Evolutionary conservation across 2,329 filamentous ascomycete species (phyloP).

Genomic region (Emmonsiellopsis sp.): DNA sequence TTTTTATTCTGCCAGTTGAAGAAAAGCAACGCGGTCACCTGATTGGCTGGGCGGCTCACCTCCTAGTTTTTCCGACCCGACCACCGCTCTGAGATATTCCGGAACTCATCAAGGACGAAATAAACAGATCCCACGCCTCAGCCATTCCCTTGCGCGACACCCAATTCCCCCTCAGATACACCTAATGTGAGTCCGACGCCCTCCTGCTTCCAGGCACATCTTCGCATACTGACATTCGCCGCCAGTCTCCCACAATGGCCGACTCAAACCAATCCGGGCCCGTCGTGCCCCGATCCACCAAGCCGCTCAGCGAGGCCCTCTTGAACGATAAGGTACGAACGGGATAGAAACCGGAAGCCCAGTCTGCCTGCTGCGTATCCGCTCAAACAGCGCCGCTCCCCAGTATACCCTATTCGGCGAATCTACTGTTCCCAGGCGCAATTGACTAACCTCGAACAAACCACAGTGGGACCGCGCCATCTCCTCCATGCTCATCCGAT

Average conservation of each 20-base stretch:
- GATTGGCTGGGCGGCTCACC: slow-evolving; percentile 11
- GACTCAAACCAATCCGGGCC: slow-evolving; percentile 46
- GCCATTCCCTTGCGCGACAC: slow-evolving; percentile 9
- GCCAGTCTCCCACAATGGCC: slow-evolving; percentile 38
- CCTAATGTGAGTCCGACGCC: neutral
- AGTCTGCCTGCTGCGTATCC: too few relatives aligned
- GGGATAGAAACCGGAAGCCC: neutral
- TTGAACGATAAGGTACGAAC: slow-evolving; percentile 90
- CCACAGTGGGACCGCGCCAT: slow-evolving; percentile 94
- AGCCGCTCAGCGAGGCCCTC: slow-evolving; percentile 91
- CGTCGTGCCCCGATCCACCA: slow-evolving; percentile 57
- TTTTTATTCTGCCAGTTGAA: slow-evolving; percentile 5
- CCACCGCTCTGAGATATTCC: slow-evolving; percentile 1
- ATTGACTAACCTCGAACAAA: slow-evolving; percentile 1
- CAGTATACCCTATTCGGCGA: too few relatives aligned
- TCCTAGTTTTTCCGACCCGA: slow-evolving; percentile 27
- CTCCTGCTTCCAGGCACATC: neutral
- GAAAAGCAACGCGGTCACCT: slow-evolving; percentile 8
- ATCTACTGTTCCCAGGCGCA: neutral
- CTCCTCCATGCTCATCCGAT: slow-evolving; percentile 95
- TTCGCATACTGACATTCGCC: neutral
- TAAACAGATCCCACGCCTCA: neutral
- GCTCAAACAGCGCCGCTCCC: too few relatives aligned
- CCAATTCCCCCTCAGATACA: slow-evolving; percentile 13
- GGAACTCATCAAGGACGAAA: slow-evolving; percentile 4